Conservation (phyloP, 1,139 yeast genomes). For the Geotrichum siamense region DNA sequence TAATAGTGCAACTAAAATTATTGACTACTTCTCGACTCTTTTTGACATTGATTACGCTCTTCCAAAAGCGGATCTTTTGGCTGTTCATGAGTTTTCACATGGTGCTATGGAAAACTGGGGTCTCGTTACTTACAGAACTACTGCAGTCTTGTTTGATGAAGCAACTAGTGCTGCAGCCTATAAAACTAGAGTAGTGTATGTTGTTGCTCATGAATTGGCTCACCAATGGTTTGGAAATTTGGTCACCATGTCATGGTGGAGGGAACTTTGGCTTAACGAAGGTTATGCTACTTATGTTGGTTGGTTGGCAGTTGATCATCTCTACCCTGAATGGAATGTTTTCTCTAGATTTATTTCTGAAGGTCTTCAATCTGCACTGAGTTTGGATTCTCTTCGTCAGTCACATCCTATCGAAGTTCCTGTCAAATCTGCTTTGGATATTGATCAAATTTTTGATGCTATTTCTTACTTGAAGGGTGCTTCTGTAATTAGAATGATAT, state of each 20-base stretch:
- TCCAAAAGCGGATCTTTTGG: constrained; percentile 72
- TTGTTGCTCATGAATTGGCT: constrained; percentile 83
- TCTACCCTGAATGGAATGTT: constrained; percentile 82
- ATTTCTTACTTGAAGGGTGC: constrained; percentile 82
- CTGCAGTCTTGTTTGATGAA: constrained; percentile 63
- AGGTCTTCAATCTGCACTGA: constrained; percentile 61
- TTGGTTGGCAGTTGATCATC: constrained; percentile 66
- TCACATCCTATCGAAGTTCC: constrained; percentile 88
- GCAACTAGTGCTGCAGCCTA: constrained; percentile 59
- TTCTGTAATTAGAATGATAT: constrained; percentile 68
- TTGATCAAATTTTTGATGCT: constrained; percentile 81
- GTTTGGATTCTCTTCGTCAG: constrained; percentile 65
- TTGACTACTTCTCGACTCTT: constrained; percentile 56
- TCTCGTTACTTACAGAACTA: constrained; percentile 71
- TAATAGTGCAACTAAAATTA: constrained; percentile 56
- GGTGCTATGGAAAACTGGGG: constrained; percentile 97
- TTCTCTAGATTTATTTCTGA: constrained; percentile 69
- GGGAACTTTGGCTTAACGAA: constrained; percentile 85
- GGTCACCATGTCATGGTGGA: constrained; percentile 96
- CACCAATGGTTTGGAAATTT: constrained; percentile 93
- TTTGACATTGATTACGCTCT: constrained; percentile 63
- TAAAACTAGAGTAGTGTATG: constrained; percentile 76
- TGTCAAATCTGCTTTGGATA: constrained; percentile 70
- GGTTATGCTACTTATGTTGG: constrained; percentile 93
- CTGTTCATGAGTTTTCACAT: constrained; percentile 74